Evolutionary conservation across 495 filamentous ascomycete species (phyloP).

Genomic region (Lasiosphaeris hirsuta): DNA sequence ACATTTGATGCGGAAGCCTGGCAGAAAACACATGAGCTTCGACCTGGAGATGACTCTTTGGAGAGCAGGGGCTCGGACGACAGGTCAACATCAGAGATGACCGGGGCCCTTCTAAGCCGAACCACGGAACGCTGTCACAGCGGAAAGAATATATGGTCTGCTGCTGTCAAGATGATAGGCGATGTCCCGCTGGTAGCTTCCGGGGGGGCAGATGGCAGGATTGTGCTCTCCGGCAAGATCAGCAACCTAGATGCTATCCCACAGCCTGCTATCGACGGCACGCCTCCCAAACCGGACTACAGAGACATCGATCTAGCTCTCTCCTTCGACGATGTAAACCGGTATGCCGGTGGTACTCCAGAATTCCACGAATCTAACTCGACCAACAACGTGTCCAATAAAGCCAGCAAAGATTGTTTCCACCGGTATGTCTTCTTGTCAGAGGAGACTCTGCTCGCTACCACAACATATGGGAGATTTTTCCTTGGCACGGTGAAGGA

Average conservation of each 20-base stretch:
- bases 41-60: neutral
- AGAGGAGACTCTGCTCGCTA: constrained; percentile 52
- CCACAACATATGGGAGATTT: constrained; percentile 58
- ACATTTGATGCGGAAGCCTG: constrained; percentile 23
- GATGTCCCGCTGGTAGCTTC: constrained; percentile 56
- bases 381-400: neutral
- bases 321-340: constrained; percentile 21
- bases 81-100: neutral
- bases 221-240: constrained; percentile 37
- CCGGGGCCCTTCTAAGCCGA: constrained; percentile 46
- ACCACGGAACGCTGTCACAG: constrained; percentile 59
- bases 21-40: neutral
- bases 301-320: constrained; percentile 18
- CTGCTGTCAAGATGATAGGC: constrained; percentile 42
- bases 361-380: neutral
- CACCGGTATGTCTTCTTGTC: constrained; percentile 66
- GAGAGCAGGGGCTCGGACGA: no score
- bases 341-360: neutral
- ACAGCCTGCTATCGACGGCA: neutral
- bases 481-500: constrained; percentile 45
- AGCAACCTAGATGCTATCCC: neutral
- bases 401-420: constrained; percentile 44
- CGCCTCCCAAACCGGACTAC: neutral
- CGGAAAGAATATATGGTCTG: constrained; percentile 92
- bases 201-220: constrained; percentile 79